A percentile compares a stretch with the other conserved stretches of the same genome.
Conservation (phyloP, 1,139 yeast species). For the Oligophagozyma castellii region DNA sequence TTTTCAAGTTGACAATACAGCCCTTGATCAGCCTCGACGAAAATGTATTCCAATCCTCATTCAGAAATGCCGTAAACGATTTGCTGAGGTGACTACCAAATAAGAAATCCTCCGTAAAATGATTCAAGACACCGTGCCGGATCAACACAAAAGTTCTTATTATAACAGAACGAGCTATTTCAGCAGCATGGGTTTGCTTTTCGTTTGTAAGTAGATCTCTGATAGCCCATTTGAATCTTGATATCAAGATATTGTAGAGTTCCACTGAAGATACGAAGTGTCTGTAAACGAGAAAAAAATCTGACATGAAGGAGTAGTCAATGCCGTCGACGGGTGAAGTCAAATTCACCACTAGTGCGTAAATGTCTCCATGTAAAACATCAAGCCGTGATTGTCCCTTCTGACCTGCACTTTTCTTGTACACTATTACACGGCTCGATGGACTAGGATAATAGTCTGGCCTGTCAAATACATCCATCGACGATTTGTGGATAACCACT, state of each 20-base stretch:
- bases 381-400: slow-evolving; percentile 8
- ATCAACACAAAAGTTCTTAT: slow-evolving; percentile 76
- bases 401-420: slow-evolving; percentile 5
- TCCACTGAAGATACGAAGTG: slow-evolving; percentile 46
- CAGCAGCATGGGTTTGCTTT: slow-evolving; percentile 6
- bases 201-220: slow-evolving; percentile 22
- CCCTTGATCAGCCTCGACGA: slow-evolving; percentile 31
- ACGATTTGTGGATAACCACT: too few species aligned
- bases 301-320: slow-evolving; percentile 67
- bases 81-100: slow-evolving; percentile 34
- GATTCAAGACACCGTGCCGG: slow-evolving; percentile 80
- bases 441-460: slow-evolving; percentile 22
- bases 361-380: slow-evolving; percentile 23
- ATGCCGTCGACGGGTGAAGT: slow-evolving; percentile 62
- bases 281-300: slow-evolving; percentile 76
- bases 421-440: slow-evolving; percentile 15
- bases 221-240: slow-evolving; percentile 65
- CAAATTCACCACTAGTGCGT: slow-evolving; percentile 54
- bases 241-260: slow-evolving; percentile 45
- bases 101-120: slow-evolving; percentile 57
- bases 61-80: slow-evolving; percentile 35
- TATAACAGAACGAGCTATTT: slow-evolving; percentile 32
- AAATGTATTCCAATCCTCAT: slow-evolving; percentile 25
- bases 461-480: slow-evolving; percentile 15
- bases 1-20: slow-evolving; percentile 31